Percentiles rank a stretch among this genome's conserved stretches.
Conservation (phyloP, 1,284 basidiomycete species). For the Ustilago hordei region DNA sequence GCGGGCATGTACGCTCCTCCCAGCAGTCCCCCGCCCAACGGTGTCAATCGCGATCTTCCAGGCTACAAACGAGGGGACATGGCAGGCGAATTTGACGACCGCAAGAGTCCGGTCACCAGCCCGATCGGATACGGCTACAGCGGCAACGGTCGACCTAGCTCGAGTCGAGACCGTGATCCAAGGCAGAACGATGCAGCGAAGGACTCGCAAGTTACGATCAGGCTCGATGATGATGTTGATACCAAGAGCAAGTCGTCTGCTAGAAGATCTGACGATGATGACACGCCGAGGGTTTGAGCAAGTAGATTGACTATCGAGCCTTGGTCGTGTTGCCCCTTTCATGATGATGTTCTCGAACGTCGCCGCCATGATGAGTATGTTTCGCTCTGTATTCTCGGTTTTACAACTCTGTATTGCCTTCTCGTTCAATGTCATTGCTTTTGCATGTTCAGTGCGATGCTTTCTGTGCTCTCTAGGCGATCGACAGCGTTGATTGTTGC, state of each 20-base stretch:
- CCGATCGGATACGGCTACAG: conserved; percentile 29
- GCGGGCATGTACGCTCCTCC: conserved; percentile 35
- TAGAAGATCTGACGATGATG: conserved; percentile 37
- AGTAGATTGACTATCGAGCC: neutral
- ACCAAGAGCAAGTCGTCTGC: conserved; percentile 22
- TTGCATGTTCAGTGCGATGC: neutral
- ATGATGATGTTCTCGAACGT: neutral
- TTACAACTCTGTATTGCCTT: neutral
- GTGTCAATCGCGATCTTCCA: conserved; percentile 37
- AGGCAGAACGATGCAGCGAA: conserved; percentile 44
- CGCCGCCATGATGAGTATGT: neutral
- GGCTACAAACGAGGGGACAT: conserved; percentile 40
- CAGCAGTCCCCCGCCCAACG: conserved; percentile 28
- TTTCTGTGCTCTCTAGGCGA: neutral
- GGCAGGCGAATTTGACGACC: conserved; percentile 47
- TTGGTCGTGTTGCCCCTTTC: neutral
- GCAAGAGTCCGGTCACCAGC: conserved; percentile 39
- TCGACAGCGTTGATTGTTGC: too few relatives aligned
- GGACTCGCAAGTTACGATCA: conserved; percentile 43
- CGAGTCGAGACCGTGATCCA: conserved; percentile 33
- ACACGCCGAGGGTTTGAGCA: conserved; percentile 38
- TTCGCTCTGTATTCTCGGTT: neutral
- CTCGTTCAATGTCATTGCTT: conserved; percentile 1
- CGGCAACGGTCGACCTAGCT: conserved; percentile 28
- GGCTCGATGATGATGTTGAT: conserved; percentile 36